A percentile compares a stretch with the other conserved stretches of the same genome.
These are phyloP conservation scores for Dactylella cylindrospora DNA, from an alignment of 2,329 filamentous ascomycete genomes.

Conservation along the genomic window DNA sequence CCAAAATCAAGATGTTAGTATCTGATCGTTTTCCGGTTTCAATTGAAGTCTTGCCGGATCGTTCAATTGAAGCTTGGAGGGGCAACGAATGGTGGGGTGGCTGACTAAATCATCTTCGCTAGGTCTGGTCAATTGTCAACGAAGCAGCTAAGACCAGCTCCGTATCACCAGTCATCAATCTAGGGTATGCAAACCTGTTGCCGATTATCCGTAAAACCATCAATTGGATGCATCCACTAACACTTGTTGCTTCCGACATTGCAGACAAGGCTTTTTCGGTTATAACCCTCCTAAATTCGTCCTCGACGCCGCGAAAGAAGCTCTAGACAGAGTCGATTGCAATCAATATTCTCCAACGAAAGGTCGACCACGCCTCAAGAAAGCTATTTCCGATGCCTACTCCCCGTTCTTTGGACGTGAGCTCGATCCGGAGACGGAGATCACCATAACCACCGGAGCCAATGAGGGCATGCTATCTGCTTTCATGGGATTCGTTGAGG, in stretches of 20 bases:
- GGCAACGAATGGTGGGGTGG: not conserved
- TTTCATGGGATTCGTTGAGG: slow-evolving; percentile 96
- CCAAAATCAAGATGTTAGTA: slow-evolving; percentile 59
- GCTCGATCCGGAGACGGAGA: slow-evolving; percentile 84
- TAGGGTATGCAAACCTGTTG: slow-evolving; percentile 58
- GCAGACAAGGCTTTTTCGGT: slow-evolving; percentile 71
- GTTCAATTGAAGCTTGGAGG: slow-evolving; percentile 6
- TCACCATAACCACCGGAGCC: slow-evolving; percentile 89
- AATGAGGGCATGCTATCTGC: slow-evolving; percentile 81
- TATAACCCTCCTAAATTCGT: slow-evolving; percentile 94
- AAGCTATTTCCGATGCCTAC: slow-evolving; percentile 91
- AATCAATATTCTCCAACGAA: slow-evolving; percentile 98
- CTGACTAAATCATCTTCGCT: slow-evolving; percentile 10
- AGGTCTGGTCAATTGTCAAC: slow-evolving; percentile 64
- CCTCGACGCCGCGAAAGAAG: slow-evolving; percentile 83
- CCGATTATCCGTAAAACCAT: not conserved
- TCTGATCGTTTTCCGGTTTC: slow-evolving; percentile 8
- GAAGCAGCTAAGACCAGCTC: slow-evolving; percentile 66
- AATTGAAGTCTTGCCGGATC: not conserved
- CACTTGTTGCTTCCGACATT: slow-evolving; percentile 13
- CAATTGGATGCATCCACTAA: not conserved
- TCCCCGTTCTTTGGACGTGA: slow-evolving; percentile 80
- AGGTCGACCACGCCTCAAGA: slow-evolving; percentile 84
- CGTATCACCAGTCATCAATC: slow-evolving; percentile 67
- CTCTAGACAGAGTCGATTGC: slow-evolving; percentile 87